Evolutionary conservation across 139 green algal species (phyloP).

Genomic region (Diplosphaera chodatii): DNA sequence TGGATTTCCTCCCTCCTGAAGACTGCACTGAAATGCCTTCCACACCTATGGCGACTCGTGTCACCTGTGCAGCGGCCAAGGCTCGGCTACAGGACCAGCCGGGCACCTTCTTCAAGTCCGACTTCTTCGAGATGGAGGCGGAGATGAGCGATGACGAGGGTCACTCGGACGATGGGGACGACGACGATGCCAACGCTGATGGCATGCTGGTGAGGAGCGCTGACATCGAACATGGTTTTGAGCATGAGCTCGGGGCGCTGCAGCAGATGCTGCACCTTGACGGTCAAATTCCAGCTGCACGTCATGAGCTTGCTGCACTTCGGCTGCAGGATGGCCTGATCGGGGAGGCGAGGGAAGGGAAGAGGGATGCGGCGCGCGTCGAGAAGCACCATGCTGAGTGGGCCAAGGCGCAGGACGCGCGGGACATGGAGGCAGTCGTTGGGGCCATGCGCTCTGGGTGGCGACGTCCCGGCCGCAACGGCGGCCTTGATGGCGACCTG

Average conservation of each 20-base stretch:
- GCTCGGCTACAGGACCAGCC: background rate
- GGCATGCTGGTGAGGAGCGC: slow-evolving; percentile 28
- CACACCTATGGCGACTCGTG: no score
- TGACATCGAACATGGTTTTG: no score
- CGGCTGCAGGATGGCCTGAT: slow-evolving; percentile 41
- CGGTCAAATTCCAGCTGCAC: no score
- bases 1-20: background rate
- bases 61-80: no score
- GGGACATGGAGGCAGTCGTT: slow-evolving; percentile 22
- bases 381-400: slow-evolving; percentile 37
- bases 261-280: no score
- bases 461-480: slow-evolving; percentile 11
- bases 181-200: slow-evolving; percentile 29
- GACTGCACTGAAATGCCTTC: no score
- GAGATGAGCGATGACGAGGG: slow-evolving; percentile 39
- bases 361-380: slow-evolving; percentile 20
- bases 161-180: slow-evolving; percentile 30
- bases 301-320: no score
- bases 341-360: slow-evolving; percentile 20
- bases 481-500: slow-evolving; percentile 27
- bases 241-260: no score
- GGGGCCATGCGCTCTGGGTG: slow-evolving; percentile 39
- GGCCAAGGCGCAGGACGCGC: slow-evolving; percentile 26
- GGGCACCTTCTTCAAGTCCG: background rate
- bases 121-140: slow-evolving; percentile 14